These are phyloP conservation scores for Yamadazyma akitaensis DNA, from an alignment of 805 yeast genomes.

Conservation along the genomic window DNA sequence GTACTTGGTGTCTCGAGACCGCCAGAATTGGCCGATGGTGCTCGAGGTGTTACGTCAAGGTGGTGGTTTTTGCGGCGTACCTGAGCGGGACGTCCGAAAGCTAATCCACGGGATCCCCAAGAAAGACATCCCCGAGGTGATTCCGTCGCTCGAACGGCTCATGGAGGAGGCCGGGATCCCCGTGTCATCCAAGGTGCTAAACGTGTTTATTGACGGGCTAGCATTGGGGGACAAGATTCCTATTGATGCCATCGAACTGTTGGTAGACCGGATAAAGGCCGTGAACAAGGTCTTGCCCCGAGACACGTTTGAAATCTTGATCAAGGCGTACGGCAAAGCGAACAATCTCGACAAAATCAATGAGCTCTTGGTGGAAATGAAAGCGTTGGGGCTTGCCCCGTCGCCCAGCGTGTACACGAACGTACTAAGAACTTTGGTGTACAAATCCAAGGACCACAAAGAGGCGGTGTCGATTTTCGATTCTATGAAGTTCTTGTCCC, in stretches of 20 bases:
- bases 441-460: constrained; percentile 44
- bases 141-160: constrained; percentile 37
- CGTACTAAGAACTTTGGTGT: constrained; percentile 59
- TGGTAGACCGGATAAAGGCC: constrained; percentile 24
- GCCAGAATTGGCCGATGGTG: constrained; percentile 49
- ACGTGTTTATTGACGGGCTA: constrained; percentile 36
- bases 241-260: constrained; percentile 28
- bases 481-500: constrained; percentile 77
- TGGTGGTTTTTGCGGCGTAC: constrained; percentile 35
- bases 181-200: constrained; percentile 30
- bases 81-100: constrained; percentile 29
- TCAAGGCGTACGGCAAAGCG: constrained; percentile 45
- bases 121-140: constrained; percentile 27
- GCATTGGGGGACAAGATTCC: constrained; percentile 21
- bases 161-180: constrained; percentile 30
- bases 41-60: constrained; percentile 32
- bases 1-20: constrained; percentile 34
- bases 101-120: constrained; percentile 43
- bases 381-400: constrained; percentile 35
- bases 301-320: constrained; percentile 42
- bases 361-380: constrained; percentile 35
- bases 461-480: constrained; percentile 76
- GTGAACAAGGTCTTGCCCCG: constrained; percentile 25
- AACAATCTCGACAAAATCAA: constrained; percentile 38
- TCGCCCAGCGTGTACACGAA: constrained; percentile 49